Conservation (phyloP, 345 rosid genomes). For the Mercurialis annua region DNA sequence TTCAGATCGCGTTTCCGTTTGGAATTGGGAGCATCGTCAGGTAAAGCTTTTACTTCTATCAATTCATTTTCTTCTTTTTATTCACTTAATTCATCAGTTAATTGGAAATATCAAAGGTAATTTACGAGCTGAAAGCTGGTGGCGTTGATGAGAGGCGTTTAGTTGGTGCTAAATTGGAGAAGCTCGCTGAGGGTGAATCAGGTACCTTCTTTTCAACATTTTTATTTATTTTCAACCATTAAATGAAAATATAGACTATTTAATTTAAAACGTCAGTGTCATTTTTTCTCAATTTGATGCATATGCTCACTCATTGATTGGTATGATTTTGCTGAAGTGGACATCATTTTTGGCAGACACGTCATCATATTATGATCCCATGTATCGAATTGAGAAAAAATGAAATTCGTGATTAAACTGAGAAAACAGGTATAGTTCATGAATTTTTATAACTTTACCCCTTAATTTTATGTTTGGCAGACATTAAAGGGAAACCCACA, state of each 20-base stretch:
- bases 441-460: neutral
- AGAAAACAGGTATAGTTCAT: too few relatives aligned
- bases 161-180: conserved; percentile 95
- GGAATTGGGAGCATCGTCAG: conserved; percentile 99
- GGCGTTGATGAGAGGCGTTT: conserved; percentile 97
- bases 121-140: conserved; percentile 93
- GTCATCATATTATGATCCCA: neutral
- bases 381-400: neutral
- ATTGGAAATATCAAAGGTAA: conserved; percentile 38
- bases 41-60: conserved; percentile 22
- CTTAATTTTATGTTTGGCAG: conserved; percentile 31
- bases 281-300: too few relatives aligned
- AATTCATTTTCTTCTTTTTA: too few relatives aligned
- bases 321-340: too few relatives aligned
- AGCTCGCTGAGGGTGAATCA: conserved; percentile 95
- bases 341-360: neutral
- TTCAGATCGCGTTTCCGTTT: conserved; percentile 90
- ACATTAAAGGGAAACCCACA: conserved; percentile 71
- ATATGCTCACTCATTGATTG: too few relatives aligned
- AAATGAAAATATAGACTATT: too few relatives aligned
- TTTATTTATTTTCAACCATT: neutral
- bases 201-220: conserved; percentile 35
- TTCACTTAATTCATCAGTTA: too few relatives aligned
- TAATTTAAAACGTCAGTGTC: too few relatives aligned
- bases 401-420: neutral